Evolutionary conservation across 2,329 filamentous ascomycete species (phyloP).

Genomic region (Elsinoe arachidis): DNA sequence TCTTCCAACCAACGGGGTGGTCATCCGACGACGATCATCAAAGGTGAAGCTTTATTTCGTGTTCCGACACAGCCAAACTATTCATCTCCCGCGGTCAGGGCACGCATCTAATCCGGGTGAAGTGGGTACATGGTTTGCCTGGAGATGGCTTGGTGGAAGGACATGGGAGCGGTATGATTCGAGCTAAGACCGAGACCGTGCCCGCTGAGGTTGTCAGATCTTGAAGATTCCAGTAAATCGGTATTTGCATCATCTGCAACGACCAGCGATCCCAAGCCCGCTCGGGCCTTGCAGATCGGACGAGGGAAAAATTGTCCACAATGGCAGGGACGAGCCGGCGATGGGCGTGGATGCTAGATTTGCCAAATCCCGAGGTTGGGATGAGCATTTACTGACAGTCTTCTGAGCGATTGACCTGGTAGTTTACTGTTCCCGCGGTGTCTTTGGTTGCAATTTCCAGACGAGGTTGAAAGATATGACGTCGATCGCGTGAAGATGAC

Average conservation of each 20-base stretch:
- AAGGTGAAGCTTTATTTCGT: slow-evolving; percentile 1
- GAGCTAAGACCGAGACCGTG: not conserved
- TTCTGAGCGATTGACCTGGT: not conserved
- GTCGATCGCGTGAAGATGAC: slow-evolving; percentile 3
- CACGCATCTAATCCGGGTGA: not conserved
- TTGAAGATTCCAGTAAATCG: slow-evolving; percentile 8
- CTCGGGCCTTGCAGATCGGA: not conserved
- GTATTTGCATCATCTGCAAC: slow-evolving; percentile 1
- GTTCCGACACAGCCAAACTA: not conserved
- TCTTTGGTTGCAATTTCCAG: not conserved
- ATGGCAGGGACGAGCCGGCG: not conserved
- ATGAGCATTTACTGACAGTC: not conserved
- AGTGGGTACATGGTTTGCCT: not conserved
- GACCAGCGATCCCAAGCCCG: slow-evolving; percentile 5
- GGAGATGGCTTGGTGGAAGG: not conserved
- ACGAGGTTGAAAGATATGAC: slow-evolving; percentile 6
- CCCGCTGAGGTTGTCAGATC: slow-evolving; percentile 5
- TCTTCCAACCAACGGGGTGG: not conserved
- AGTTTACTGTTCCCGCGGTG: not conserved
- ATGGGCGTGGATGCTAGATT: not conserved
- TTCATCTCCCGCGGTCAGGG: not conserved
- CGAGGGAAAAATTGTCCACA: not conserved
- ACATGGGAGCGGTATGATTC: not conserved
- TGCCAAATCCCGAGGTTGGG: not conserved
- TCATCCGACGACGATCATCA: slow-evolving; percentile 2